Evolutionary conservation across 345 rosid species (phyloP).

Genomic region (Rhodamnia rubescens): DNA sequence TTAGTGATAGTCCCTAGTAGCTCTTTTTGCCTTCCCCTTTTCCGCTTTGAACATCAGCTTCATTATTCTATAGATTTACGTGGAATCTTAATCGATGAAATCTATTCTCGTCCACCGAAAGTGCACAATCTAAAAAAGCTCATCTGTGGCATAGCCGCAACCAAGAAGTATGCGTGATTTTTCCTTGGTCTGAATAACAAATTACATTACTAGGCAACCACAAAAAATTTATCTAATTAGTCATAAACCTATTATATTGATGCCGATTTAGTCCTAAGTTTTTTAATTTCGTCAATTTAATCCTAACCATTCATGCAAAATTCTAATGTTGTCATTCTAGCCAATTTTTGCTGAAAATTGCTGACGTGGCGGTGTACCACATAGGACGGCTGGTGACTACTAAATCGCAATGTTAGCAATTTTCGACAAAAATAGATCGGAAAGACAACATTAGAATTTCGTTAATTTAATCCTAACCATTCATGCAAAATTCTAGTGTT

Average conservation of each 20-base stretch:
- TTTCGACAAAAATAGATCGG: not conserved
- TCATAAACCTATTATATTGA: not conserved
- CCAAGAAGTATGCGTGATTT: not conserved
- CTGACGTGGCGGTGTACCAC: not conserved
- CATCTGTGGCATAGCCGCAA: not conserved
- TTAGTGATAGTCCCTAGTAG: not conserved
- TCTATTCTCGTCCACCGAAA: not conserved
- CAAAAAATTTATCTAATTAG: not conserved
- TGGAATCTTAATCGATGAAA: not conserved
- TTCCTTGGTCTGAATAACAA: not conserved
- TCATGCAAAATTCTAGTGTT: not conserved
- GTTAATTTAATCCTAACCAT: not conserved
- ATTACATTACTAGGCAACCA: not conserved
- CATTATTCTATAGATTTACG: not conserved
- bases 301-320: not conserved
- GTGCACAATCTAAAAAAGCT: not conserved
- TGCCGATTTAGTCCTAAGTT: not conserved
- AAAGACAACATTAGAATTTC: not conserved
- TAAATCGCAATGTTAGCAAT: accelerated
- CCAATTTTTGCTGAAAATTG: not conserved
- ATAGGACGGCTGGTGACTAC: accelerated
- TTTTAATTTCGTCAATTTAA: not conserved
- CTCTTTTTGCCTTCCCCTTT: not conserved
- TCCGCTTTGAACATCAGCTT: not conserved
- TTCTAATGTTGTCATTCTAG: accelerated